phyloP scores from a whole-genome alignment of 441 rosid genomes.

The Euphorbia schlechtendalii region DNA sequence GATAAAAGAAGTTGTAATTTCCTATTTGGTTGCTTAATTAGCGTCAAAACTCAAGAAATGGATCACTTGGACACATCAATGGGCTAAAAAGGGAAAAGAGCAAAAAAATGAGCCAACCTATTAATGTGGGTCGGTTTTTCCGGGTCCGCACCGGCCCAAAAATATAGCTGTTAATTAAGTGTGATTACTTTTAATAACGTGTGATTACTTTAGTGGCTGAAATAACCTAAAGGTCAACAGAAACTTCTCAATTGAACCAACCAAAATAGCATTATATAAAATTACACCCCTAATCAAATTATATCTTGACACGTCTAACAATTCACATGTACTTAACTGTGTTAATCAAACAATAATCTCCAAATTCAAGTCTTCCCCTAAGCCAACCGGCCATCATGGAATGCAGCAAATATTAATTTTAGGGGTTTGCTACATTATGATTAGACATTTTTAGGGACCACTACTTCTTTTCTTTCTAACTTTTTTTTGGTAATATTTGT shows the following conservation, averaged over 20 bases:
- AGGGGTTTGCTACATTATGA: background rate
- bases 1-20: background rate
- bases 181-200: background rate
- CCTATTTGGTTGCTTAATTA: background rate
- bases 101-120: slow-evolving; percentile 5
- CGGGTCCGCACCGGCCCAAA: slow-evolving; percentile 4
- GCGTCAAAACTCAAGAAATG: background rate
- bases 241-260: slow-evolving; percentile 3
- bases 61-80: background rate
- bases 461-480: background rate
- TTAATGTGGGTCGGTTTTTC: slow-evolving; percentile 10
- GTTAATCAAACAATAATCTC: background rate
- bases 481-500: no score
- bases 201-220: background rate
- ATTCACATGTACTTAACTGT: background rate
- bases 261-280: background rate
- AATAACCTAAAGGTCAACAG: background rate
- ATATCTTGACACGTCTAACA: background rate
- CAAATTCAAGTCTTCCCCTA: background rate
- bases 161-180: no score
- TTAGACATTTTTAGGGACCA: slow-evolving; percentile 4
- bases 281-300: background rate
- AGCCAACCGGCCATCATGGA: slow-evolving; percentile 6
- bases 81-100: background rate
- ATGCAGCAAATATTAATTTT: slow-evolving; percentile 11